Evolutionary conservation across 2,329 filamentous ascomycete species (phyloP).

Genomic region (Chrysoporthe deuterocubensis): DNA sequence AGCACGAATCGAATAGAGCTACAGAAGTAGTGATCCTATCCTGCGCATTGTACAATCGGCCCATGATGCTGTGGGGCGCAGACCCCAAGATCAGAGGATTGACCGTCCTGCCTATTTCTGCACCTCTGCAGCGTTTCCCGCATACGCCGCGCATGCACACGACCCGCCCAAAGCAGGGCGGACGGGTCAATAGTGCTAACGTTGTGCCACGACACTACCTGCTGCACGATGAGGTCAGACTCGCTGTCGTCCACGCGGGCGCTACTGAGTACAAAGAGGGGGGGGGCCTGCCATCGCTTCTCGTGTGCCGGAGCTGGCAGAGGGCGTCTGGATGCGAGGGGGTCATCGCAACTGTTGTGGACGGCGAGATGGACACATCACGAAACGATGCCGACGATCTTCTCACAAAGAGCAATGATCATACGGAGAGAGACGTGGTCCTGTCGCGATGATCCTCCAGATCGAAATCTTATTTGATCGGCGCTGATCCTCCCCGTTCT

Average conservation of each 20-base stretch:
- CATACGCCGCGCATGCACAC: neutral
- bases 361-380: slow-evolving; percentile 6
- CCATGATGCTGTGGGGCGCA: neutral
- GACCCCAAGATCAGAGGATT: neutral
- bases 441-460: neutral
- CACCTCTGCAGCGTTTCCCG: neutral
- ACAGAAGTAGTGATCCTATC: neutral
- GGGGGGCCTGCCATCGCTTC: neutral
- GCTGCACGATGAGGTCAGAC: slow-evolving; percentile 23
- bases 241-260: neutral
- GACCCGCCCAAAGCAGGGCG: neutral
- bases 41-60: neutral
- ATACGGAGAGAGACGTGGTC: neutral
- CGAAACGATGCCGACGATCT: slow-evolving; percentile 8
- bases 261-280: neutral
- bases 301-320: neutral
- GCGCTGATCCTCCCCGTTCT: slow-evolving; percentile 5
- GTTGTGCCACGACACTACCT: slow-evolving; percentile 9
- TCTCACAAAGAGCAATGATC: neutral
- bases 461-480: slow-evolving; percentile 6
- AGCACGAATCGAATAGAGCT: neutral
- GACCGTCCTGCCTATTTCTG: neutral
- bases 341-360: neutral
- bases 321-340: neutral
- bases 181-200: no score